phyloP scores from a whole-genome alignment of 2,329 filamentous ascomycete genomes.

The Pseudomassariella vexata region DNA sequence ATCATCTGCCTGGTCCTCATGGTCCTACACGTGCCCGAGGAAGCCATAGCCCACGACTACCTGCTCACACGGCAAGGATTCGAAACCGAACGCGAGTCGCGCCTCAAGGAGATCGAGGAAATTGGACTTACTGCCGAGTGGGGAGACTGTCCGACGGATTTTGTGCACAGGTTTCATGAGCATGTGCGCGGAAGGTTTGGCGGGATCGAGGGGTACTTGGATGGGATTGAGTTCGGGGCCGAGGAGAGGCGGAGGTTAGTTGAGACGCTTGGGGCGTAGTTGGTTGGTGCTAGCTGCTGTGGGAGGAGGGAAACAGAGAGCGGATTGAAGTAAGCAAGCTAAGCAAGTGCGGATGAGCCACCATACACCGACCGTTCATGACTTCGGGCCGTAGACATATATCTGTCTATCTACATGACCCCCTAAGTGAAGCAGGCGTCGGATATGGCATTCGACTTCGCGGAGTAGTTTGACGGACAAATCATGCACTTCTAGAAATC shows the following conservation, averaged over 20 bases:
- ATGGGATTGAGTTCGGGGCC: conserved; percentile 51
- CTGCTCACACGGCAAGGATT: conserved; percentile 56
- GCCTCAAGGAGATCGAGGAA: conserved; percentile 61
- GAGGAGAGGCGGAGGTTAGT: conserved; percentile 34
- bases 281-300: too few species aligned
- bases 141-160: conserved; percentile 56
- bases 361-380: too few species aligned
- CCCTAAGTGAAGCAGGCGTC: too few species aligned
- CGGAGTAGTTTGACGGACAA: too few species aligned
- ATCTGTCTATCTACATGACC: too few species aligned
- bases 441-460: too few species aligned
- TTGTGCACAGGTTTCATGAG: conserved; percentile 52
- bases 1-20: conserved; percentile 64
- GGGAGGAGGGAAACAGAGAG: too few species aligned
- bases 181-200: conserved; percentile 61
- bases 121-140: conserved; percentile 73
- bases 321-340: too few species aligned
- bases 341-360: too few species aligned
- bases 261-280: conserved; percentile 35
- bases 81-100: conserved; percentile 50
- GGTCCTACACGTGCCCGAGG: conserved; percentile 48
- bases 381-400: too few species aligned
- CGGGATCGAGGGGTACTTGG: conserved; percentile 60
- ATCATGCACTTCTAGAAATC: too few species aligned
- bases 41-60: conserved; percentile 68